Base-by-base conservation (phyloP, 2,329 filamentous ascomycete genomes). In the Colletotrichum sp. region DNA sequence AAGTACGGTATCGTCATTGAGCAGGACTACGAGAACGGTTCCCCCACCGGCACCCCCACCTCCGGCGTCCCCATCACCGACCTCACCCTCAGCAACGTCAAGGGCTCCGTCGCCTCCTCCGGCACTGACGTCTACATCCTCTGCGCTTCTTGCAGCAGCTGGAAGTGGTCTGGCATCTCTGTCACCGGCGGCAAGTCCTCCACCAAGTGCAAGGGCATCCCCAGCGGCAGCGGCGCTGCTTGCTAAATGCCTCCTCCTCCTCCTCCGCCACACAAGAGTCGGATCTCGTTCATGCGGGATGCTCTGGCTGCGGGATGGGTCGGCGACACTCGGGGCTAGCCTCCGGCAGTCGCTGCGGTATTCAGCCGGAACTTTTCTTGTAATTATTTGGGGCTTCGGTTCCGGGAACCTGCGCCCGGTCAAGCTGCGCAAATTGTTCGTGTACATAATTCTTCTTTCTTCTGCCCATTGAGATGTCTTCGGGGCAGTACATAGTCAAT, bases 1-100 rank as follows among this genome's bases (percentile, higher is more conserved):
- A 87, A 88, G 49, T 84, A 85, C 73, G 84, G 84, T 44, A 81
- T 85, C 52, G 79, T 84, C 66, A 85, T 86, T 68, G 81, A 86
- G 79, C 85, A 87, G 80, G 85, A 88, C 80, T 90, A 90, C 78
- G 80, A 87, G 79, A 89, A 89, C 76, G 87, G 88, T n/a, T 81
- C 80, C 18, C 87, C 86, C 6, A 86, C 83, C 9, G 88, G 88
- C 21, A 82, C n/a, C 0, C 86, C 88, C 13, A 89, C 87, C 44
- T 79, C 79, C 30, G 88, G 89, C 44, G 87, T 91, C n/a, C 89
- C 88, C n/a, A 90, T 91, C 81, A 90, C 89, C 10, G 86, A 84
- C 9, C 77, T 91, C 8, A 86, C 84, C 2, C 80, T 90, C 65
- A 81, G 83, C 62, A 81, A 85, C 71, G 84, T 90, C 74, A 85